Percentiles rank a stretch among this genome's conserved stretches.
Conservation (phyloP, 192 early-diverging fungal species). For the Coemansia sp. region DNA sequence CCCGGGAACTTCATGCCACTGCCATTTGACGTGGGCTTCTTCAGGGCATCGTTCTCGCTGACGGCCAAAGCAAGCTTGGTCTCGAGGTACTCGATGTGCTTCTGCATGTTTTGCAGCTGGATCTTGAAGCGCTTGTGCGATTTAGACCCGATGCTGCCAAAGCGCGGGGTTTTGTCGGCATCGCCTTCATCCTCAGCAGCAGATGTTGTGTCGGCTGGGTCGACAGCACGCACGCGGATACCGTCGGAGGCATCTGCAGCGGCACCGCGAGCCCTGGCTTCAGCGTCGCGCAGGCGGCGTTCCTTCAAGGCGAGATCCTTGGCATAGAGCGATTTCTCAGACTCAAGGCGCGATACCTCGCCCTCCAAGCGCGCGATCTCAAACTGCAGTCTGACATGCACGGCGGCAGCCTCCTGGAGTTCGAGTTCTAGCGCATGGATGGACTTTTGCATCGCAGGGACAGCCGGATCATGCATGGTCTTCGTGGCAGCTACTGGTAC, state of each 20-base stretch:
- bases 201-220: not conserved
- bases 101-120: slow-evolving; percentile 58
- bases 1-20: slow-evolving; percentile 29
- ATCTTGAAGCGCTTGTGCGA: slow-evolving; percentile 58
- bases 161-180: slow-evolving; percentile 9
- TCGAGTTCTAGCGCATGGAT: slow-evolving; percentile 24
- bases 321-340: slow-evolving; percentile 40
- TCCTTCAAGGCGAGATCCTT: slow-evolving; percentile 41
- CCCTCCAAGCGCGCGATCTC: slow-evolving; percentile 53
- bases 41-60: slow-evolving; percentile 54
- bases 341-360: slow-evolving; percentile 54
- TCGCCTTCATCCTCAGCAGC: slow-evolving; percentile 24
- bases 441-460: not conserved
- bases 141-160: slow-evolving; percentile 47
- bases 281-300: slow-evolving; percentile 28
- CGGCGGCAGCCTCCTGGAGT: slow-evolving; percentile 50
- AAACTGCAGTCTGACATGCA: slow-evolving; percentile 54
- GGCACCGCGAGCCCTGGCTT: slow-evolving; percentile 21
- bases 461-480: not conserved
- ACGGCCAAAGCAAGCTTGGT: slow-evolving; percentile 51
- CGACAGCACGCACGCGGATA: slow-evolving; percentile 48
- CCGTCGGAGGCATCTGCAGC: slow-evolving; percentile 30
- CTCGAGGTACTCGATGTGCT: slow-evolving; percentile 56
- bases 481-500: not conserved
- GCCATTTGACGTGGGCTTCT: slow-evolving; percentile 17